Evolutionary conservation across 1,284 basidiomycete species (phyloP).

Genomic region (Trichosporon coremiiforme): DNA sequence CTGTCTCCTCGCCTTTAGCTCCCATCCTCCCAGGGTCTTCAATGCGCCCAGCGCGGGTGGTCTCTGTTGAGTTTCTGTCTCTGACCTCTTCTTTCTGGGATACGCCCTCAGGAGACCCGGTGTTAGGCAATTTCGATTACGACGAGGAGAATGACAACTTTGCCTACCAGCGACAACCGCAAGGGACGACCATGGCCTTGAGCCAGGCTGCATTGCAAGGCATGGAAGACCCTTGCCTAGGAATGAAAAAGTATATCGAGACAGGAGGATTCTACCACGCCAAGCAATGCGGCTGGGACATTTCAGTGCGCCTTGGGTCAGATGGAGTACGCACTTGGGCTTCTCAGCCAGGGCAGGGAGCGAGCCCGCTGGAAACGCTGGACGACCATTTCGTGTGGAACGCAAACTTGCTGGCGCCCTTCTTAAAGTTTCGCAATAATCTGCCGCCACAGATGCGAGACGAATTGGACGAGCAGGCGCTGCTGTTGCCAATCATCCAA

Average conservation of each 20-base stretch:
- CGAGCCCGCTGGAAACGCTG: slow-evolving; percentile 64
- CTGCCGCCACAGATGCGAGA: slow-evolving; percentile 56
- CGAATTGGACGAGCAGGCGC: slow-evolving; percentile 51
- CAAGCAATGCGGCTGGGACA: slow-evolving; percentile 76
- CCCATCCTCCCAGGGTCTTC: slow-evolving; percentile 46
- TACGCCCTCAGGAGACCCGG: slow-evolving; percentile 38
- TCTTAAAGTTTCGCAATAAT: slow-evolving; percentile 48
- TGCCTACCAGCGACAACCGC: slow-evolving; percentile 8
- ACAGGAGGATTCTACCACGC: slow-evolving; percentile 95
- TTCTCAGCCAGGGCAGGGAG: slow-evolving; percentile 9
- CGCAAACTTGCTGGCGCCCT: slow-evolving; percentile 47
- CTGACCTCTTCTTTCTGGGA: slow-evolving; percentile 58
- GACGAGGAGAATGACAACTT: slow-evolving; percentile 27
- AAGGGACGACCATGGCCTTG: slow-evolving; percentile 10
- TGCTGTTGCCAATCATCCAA: slow-evolving; percentile 80
- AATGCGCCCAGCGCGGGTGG: slow-evolving; percentile 54
- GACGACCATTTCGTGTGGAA: slow-evolving; percentile 71
- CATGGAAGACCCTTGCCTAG: slow-evolving; percentile 84
- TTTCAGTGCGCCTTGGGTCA: slow-evolving; percentile 74
- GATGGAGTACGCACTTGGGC: slow-evolving; percentile 35
- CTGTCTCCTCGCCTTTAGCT: slow-evolving; percentile 41
- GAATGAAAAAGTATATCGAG: slow-evolving; percentile 87
- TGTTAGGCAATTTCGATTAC: slow-evolving; percentile 34
- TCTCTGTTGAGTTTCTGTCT: slow-evolving; percentile 58
- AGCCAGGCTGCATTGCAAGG: slow-evolving; percentile 55